phyloP scores from a whole-genome alignment of 2,329 filamentous ascomycete species.

The Diaporthe sp. region DNA sequence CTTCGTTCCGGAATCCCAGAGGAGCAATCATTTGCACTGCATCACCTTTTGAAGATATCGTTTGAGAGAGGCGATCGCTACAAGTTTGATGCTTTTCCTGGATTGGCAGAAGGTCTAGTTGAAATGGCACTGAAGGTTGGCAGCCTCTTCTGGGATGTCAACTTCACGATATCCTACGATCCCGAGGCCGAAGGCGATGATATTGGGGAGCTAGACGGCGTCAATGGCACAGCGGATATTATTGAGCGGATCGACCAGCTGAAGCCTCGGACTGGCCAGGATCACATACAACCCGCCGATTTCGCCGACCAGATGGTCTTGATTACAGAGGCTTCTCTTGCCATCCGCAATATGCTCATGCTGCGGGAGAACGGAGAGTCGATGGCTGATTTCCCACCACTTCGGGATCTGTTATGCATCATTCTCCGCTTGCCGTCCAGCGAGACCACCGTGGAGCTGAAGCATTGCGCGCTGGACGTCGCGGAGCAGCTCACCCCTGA shows the following conservation, averaged over 20 bases:
- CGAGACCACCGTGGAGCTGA: conserved; percentile 83
- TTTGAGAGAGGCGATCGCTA: conserved; percentile 96
- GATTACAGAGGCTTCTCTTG: conserved; percentile 87
- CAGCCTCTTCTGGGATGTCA: conserved; percentile 83
- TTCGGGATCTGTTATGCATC: conserved; percentile 88
- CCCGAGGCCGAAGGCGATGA: conserved; percentile 67
- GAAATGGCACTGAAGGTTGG: conserved; percentile 87
- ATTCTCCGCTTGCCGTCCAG: conserved; percentile 82
- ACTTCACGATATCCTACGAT: conserved; percentile 83
- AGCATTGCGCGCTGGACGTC: conserved; percentile 92
- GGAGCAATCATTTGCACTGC: conserved; percentile 93
- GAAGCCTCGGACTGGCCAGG: conserved; percentile 70
- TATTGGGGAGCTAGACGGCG: conserved; percentile 64
- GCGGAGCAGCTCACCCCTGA: conserved; percentile 91
- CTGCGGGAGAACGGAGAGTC: conserved; percentile 89
- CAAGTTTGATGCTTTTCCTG: conserved; percentile 91
- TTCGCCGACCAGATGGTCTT: conserved; percentile 80
- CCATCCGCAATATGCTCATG: conserved; percentile 96
- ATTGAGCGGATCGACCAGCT: conserved; percentile 79
- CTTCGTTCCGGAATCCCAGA: conserved; percentile 83
- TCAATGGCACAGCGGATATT: conserved; percentile 79
- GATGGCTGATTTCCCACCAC: conserved; percentile 79
- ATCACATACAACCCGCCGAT: conserved; percentile 79
- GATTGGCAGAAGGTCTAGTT: conserved; percentile 88
- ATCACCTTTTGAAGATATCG: conserved; percentile 95